Evolutionary conservation across 148 eudicot genomes (phyloP), one percentile per base, ranked within the genome.

Genomic region (Camellia japonica): DNA sequence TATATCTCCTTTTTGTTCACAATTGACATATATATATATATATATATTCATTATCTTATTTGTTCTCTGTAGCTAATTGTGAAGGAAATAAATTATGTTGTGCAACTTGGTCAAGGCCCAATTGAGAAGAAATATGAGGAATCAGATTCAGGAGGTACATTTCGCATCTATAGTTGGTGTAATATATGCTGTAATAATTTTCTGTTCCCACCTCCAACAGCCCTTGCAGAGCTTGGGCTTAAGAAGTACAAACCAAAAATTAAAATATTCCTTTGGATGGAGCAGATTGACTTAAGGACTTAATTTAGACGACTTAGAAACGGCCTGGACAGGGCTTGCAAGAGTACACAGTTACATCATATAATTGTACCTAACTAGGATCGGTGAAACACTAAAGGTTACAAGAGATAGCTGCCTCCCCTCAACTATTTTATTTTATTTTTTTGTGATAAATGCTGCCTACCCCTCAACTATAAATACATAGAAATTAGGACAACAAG

Each of bases 1-100:
- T 47, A 46, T 63, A 43, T 49, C 65, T 79, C 23, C 10, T 38
- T 8, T 75, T 9, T 46, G 6, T 19, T 5, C 9, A 7, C 19
- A 41, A 3, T 15, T 20, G 46, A 3, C 9, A 23, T 47, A n/a
- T 38, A 19, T 63, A 20, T 3, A 23, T 47, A n/a, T 38, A 19
- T 63, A 20, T 3, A 62, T 30, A 63, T 64, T 30, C 38, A 18
- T 67, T 15, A 47, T 59, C 44, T 68, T 10, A 23, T 60, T 75
- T 56, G 63, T 38, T 77, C 77, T 83, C 46, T 78, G 70, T 68
- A 93, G 97, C 88, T 93, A 7, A 68, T 15, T 19, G 93, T 82
- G 81, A 83, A 80, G 76, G 91, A 90, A 73, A 76, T 89, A 75
- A 93, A 91, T 83, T 90, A 83, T 84, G 91, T 91, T 67, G 70